Conservation (phyloP, 2,329 filamentous ascomycete genomes). For the Nothophaeocryptopus gaeumannii region DNA sequence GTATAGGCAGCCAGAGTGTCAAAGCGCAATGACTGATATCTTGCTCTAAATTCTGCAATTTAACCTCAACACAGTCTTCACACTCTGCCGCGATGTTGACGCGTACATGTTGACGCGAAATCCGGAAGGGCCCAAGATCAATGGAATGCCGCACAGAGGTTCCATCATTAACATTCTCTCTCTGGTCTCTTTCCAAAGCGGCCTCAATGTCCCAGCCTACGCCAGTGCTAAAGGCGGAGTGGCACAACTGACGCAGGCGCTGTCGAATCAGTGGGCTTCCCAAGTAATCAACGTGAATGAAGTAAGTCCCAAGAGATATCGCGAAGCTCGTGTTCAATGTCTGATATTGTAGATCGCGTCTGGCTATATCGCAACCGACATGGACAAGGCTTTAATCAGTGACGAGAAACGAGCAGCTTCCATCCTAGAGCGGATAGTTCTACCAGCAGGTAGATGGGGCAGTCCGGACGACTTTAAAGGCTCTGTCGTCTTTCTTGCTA, state of each 20-base stretch:
- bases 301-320: background rate
- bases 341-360: constrained; percentile 61
- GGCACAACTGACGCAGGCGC: constrained; percentile 75
- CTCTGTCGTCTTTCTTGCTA: constrained; percentile 71
- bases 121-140: constrained; percentile 30
- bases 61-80: constrained; percentile 79
- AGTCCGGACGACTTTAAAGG: constrained; percentile 83
- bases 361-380: constrained; percentile 85
- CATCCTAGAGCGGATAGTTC: constrained; percentile 75
- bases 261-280: constrained; percentile 79
- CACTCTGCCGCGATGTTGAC: constrained; percentile 72
- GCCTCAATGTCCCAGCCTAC: constrained; percentile 82
- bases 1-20: constrained; percentile 42
- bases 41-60: constrained; percentile 60
- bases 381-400: constrained; percentile 79
- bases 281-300: constrained; percentile 80
- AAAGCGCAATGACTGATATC: background rate
- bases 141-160: constrained; percentile 56
- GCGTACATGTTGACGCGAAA: constrained; percentile 68
- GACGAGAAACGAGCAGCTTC: constrained; percentile 66
- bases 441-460: constrained; percentile 79
- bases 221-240: constrained; percentile 81
- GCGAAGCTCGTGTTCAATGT: background rate
- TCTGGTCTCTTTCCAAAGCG: constrained; percentile 79
- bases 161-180: constrained; percentile 81